These are phyloP conservation scores for Angophora floribunda DNA, from an alignment of 345 rosid species.

Conservation along the genomic window DNA sequence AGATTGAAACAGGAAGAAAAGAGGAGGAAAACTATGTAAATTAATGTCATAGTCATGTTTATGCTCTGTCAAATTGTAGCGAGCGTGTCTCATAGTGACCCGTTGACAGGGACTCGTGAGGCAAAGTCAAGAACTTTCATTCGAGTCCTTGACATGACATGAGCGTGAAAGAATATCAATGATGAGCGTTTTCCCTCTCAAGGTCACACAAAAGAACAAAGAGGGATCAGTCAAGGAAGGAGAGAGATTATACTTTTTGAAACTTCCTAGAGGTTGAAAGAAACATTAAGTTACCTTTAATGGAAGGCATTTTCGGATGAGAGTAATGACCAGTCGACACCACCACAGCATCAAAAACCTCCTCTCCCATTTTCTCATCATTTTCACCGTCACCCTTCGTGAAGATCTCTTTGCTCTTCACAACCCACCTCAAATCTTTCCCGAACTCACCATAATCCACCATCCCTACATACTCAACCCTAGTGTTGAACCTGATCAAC, in stretches of 20 bases:
- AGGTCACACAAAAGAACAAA: background rate
- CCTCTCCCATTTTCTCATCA: conserved; percentile 36
- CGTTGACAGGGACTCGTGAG: background rate
- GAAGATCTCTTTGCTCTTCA: conserved; percentile 33
- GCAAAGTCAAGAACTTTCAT: background rate
- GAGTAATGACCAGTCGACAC: conserved; percentile 94
- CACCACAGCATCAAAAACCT: conserved; percentile 84
- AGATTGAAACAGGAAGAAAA: background rate
- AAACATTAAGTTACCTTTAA: conserved; percentile 38
- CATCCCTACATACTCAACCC: conserved; percentile 77
- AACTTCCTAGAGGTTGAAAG: background rate
- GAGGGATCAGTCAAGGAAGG: background rate
- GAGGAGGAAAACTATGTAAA: background rate
- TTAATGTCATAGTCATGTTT: background rate
- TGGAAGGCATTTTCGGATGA: conserved; percentile 64
- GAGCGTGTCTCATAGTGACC: background rate
- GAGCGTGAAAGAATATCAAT: background rate
- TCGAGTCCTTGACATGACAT: background rate
- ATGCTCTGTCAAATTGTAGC: background rate
- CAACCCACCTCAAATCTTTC: conserved; percentile 56
- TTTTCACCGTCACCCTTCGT: background rate
- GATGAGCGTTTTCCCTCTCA: background rate
- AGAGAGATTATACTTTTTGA: background rate
- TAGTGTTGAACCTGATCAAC: conserved; percentile 67
- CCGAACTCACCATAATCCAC: conserved; percentile 30